Evolutionary conservation across 352 stramenopile genomes (phyloP).

Genomic region (Phytophthora crassamura): DNA sequence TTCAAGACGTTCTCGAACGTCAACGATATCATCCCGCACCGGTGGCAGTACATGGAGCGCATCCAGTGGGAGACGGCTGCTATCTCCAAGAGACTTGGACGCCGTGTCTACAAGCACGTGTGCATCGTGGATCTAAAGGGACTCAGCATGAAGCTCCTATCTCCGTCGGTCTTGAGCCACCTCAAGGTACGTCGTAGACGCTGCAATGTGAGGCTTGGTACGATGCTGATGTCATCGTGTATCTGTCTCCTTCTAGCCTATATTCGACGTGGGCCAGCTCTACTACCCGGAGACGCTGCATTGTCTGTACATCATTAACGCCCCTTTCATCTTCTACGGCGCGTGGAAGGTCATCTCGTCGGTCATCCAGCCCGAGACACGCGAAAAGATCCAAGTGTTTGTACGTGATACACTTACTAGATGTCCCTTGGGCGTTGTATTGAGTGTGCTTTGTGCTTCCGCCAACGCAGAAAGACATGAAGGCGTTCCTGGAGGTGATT

Average conservation of each 20-base stretch:
- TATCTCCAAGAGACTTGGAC: slow-evolving; percentile 66
- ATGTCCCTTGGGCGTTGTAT: not conserved
- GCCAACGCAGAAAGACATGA: slow-evolving; percentile 54
- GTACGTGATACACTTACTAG: slow-evolving; percentile 36
- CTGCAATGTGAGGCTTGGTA: not conserved
- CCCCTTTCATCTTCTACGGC: slow-evolving; percentile 84
- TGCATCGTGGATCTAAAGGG: slow-evolving; percentile 82
- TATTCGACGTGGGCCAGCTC: slow-evolving; percentile 79
- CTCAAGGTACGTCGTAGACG: slow-evolving; percentile 54
- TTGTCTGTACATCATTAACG: slow-evolving; percentile 82
- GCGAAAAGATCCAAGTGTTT: slow-evolving; percentile 87
- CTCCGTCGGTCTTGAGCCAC: slow-evolving; percentile 59
- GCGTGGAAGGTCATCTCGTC: slow-evolving; percentile 81
- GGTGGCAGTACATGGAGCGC: slow-evolving; percentile 81
- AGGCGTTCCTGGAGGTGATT: slow-evolving; percentile 61
- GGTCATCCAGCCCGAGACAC: slow-evolving; percentile 77
- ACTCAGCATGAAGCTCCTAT: slow-evolving; percentile 72
- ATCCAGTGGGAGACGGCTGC: slow-evolving; percentile 81
- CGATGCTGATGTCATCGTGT: not conserved
- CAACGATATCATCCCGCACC: slow-evolving; percentile 67
- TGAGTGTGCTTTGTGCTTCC: slow-evolving; percentile 11
- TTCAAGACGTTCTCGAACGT: slow-evolving; percentile 63
- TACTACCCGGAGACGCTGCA: slow-evolving; percentile 88
- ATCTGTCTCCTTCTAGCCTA: slow-evolving; percentile 47
- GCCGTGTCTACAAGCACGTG: slow-evolving; percentile 86